Conservation (phyloP, 495 filamentous ascomycete genomes). For the Penicillium salamii region DNA sequence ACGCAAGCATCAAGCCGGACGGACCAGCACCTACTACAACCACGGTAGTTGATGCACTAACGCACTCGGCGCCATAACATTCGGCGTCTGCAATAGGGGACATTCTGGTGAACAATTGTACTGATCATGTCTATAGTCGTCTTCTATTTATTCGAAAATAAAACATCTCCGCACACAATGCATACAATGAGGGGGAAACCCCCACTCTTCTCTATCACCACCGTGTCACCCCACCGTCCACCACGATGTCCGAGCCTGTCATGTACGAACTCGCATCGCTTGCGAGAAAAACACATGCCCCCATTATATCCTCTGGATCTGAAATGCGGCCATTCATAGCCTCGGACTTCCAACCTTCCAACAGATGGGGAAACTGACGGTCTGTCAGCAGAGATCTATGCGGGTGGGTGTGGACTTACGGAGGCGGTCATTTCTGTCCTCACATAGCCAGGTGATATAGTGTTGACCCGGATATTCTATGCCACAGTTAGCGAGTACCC, state of each 20-base stretch:
- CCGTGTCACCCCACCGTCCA: conserved; percentile 36
- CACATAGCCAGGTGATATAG: conserved; percentile 46
- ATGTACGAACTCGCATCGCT: conserved; percentile 76
- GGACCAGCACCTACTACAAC: conserved; percentile 70
- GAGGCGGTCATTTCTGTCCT: conserved; percentile 41
- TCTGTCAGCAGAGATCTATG: conserved; percentile 48
- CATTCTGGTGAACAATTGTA: conserved; percentile 16
- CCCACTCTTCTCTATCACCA: conserved; percentile 31
- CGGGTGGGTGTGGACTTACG: conserved; percentile 45
- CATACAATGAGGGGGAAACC: conserved; percentile 17
- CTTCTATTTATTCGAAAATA: conserved; percentile 6
- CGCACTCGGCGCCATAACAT: conserved; percentile 15
- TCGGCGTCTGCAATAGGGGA: conserved; percentile 28
- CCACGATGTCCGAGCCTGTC: conserved; percentile 73
- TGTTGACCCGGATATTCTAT: conserved; percentile 43
- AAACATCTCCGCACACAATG: neutral
- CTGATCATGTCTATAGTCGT: neutral
- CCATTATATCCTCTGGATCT: conserved; percentile 76
- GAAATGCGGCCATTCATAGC: conserved; percentile 75
- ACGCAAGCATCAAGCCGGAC: conserved; percentile 68
- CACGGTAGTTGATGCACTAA: conserved; percentile 46
- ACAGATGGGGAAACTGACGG: conserved; percentile 69
- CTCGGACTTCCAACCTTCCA: conserved; percentile 62
- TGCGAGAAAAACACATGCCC: conserved; percentile 76
- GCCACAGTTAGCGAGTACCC: neutral